Conservation (phyloP, 768 basidiomycete genomes). For the Russula sp. region DNA sequence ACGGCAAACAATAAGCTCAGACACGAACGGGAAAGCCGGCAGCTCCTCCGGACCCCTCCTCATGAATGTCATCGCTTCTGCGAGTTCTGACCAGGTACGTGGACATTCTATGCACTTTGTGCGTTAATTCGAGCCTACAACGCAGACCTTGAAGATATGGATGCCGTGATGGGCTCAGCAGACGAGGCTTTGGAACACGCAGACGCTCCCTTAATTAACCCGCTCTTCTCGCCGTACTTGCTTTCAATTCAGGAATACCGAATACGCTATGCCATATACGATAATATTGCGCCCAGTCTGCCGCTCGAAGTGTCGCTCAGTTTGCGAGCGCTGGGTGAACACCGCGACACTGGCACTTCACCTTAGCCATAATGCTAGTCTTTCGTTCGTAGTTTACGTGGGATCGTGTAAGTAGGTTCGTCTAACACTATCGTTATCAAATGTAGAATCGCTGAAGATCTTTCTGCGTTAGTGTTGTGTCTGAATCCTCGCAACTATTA, state of each 20-base stretch:
- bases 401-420: constrained; percentile 16
- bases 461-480: constrained; percentile 9
- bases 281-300: constrained; percentile 13
- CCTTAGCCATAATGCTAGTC: constrained; percentile 4
- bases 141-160: constrained; percentile 25
- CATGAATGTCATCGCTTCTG: constrained; percentile 24
- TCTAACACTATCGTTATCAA: background rate
- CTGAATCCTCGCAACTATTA: constrained; percentile 8
- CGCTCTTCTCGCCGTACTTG: constrained; percentile 12
- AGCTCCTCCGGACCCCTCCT: constrained; percentile 13
- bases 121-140: background rate
- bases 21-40: constrained; percentile 18
- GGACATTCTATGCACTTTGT: background rate
- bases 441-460: constrained; percentile 1
- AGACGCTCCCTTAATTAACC: constrained; percentile 10
- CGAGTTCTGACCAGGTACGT: constrained; percentile 23
- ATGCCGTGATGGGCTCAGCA: constrained; percentile 16
- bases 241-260: constrained; percentile 18
- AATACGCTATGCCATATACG: constrained; percentile 15
- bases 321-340: constrained; percentile 7
- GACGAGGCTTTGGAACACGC: background rate
- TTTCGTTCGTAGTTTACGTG: constrained; percentile 10
- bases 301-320: constrained; percentile 9
- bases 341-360: constrained; percentile 1
- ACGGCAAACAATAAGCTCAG: constrained; percentile 18